phyloP scores from a whole-genome alignment of 2,329 filamentous ascomycete genomes.

The Chaetomium sp. region DNA sequence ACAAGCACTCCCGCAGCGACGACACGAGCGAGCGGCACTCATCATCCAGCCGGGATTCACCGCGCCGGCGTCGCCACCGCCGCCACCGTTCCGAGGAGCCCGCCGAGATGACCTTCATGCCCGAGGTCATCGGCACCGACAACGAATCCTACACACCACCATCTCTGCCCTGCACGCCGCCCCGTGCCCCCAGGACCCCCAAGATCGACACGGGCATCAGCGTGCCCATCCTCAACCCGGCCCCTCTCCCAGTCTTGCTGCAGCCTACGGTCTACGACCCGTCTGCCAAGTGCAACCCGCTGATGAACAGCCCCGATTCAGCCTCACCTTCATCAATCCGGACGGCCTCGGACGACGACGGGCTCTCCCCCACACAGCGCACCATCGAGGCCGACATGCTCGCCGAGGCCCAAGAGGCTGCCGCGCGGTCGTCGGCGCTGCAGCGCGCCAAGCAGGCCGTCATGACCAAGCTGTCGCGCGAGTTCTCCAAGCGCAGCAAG shows the following conservation, averaged over 20 bases:
- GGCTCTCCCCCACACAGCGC: slow-evolving; percentile 52
- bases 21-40: slow-evolving; percentile 22
- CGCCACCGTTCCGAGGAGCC: slow-evolving; percentile 22
- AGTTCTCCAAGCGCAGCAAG: slow-evolving; percentile 33
- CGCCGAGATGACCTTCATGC: slow-evolving; percentile 20
- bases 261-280: slow-evolving; percentile 54
- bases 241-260: slow-evolving; percentile 45
- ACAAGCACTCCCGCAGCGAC: slow-evolving; percentile 26
- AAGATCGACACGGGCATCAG: slow-evolving; percentile 35
- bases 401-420: slow-evolving; percentile 50
- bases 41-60: slow-evolving; percentile 11
- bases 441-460: slow-evolving; percentile 55
- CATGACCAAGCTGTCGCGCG: slow-evolving; percentile 50
- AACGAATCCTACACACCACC: slow-evolving; percentile 21
- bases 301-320: slow-evolving; percentile 10
- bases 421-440: slow-evolving; percentile 48
- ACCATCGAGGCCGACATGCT: slow-evolving; percentile 52
- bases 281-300: slow-evolving; percentile 14
- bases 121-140: slow-evolving; percentile 25
- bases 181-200: slow-evolving; percentile 17
- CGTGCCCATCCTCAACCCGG: slow-evolving; percentile 43
- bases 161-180: no score
- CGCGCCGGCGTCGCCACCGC: slow-evolving; percentile 17
- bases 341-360: slow-evolving; percentile 28
- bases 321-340: neutral